phyloP scores from a whole-genome alignment of 352 stramenopile genomes.

The Phytophthora pistaciae region DNA sequence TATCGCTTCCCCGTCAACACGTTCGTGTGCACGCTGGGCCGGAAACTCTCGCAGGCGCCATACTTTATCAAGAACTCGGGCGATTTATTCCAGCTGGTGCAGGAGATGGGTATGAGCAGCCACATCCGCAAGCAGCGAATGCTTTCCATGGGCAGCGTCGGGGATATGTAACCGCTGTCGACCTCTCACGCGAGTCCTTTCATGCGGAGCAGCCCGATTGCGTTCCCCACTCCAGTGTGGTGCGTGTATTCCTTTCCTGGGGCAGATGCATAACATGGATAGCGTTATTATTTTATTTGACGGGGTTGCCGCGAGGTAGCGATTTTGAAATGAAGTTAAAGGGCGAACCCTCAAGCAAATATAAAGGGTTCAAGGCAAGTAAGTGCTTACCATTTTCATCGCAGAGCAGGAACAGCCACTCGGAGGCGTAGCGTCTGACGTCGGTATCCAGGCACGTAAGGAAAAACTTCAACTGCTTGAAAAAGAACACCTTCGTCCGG shows the following conservation, averaged over 20 bases:
- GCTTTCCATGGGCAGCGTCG: conserved; percentile 57
- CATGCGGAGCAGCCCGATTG: conserved; percentile 75
- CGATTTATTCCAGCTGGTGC: conserved; percentile 84
- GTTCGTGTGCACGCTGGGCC: conserved; percentile 85
- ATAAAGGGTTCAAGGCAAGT: conserved; percentile 8
- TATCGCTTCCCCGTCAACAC: conserved; percentile 87
- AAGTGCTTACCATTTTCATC: conserved; percentile 74
- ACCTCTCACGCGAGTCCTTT: conserved; percentile 61
- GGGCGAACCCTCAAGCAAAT: conserved; percentile 12
- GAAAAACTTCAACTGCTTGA: conserved; percentile 75
- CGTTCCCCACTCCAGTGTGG: conserved; percentile 75
- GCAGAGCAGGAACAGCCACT: conserved; percentile 81
- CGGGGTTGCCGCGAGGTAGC: conserved; percentile 15
- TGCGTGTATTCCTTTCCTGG: conserved; percentile 78
- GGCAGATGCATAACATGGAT: conserved; percentile 9
- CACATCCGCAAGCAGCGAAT: conserved; percentile 80
- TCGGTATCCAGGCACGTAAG: conserved; percentile 79
- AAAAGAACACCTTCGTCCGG: conserved; percentile 44
- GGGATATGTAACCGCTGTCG: conserved; percentile 19
- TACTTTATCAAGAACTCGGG: conserved; percentile 91
- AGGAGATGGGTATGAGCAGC: conserved; percentile 88
- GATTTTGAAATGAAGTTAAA: conserved; percentile 42
- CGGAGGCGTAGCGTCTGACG: conserved; percentile 70
- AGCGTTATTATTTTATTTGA: conserved; percentile 44
- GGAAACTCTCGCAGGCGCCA: conserved; percentile 84